A percentile compares a stretch with the other conserved stretches of the same genome.
phyloP scores from a whole-genome alignment of 768 basidiomycete genomes.

The Heimioporus sp. region DNA sequence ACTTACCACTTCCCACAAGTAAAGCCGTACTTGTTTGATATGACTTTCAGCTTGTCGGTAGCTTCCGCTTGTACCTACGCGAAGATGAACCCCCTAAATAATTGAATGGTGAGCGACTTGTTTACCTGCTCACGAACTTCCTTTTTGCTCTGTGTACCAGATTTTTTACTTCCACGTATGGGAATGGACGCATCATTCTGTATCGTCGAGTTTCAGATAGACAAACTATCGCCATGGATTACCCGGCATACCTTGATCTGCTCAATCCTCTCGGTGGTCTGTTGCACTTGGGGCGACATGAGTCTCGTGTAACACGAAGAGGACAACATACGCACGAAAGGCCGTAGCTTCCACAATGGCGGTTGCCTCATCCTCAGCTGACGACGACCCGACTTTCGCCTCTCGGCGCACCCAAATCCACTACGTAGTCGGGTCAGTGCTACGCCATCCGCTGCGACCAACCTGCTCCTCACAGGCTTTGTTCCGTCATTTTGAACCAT shows the following conservation, averaged over 20 bases:
- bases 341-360: slow-evolving; percentile 47
- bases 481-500: slow-evolving; percentile 78
- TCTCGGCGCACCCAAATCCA: slow-evolving; percentile 61
- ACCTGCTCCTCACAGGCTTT: slow-evolving; percentile 54
- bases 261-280: slow-evolving; percentile 56
- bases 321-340: slow-evolving; percentile 36
- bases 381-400: slow-evolving; percentile 6
- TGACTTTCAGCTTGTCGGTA: slow-evolving; percentile 53
- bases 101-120: neutral
- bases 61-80: slow-evolving; percentile 59
- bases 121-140: slow-evolving; percentile 66
- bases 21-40: slow-evolving; percentile 52
- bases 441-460: neutral
- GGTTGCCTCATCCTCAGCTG: slow-evolving; percentile 9
- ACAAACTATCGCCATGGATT: neutral
- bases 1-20: slow-evolving; percentile 68
- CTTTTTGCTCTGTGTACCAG: slow-evolving; percentile 71
- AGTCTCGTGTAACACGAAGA: neutral
- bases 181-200: slow-evolving; percentile 70
- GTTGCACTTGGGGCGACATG: slow-evolving; percentile 43
- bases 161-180: slow-evolving; percentile 65
- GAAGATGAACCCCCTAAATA: neutral
- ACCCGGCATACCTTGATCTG: slow-evolving; percentile 49
- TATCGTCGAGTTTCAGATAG: neutral
- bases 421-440: slow-evolving; percentile 30